Evolutionary conservation across 2,329 filamentous ascomycete genomes (phyloP), one percentile per base, ranked within the genome.

Genomic region (Colletotrichum incanum): DNA sequence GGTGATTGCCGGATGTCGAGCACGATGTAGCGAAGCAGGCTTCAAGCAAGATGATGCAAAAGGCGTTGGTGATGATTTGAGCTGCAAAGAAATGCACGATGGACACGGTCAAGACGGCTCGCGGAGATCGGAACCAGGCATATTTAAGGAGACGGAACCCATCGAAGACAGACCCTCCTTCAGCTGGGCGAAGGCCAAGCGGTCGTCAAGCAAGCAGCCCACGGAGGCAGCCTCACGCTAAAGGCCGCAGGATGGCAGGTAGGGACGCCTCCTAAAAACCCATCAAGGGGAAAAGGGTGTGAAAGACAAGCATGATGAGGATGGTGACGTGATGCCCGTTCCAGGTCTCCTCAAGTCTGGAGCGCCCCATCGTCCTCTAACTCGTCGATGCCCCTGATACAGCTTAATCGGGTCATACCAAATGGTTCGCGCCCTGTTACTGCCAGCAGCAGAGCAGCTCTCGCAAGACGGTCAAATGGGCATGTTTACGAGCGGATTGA

Each of bases 271-370:
- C 37, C 34, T 23, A 12, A 5, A 26, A 60, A 67, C 23, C 37
- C n/a, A 49, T 26, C 63, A 43, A 34, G 31, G n/a, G 41, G 20
- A 49, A 26, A 6, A 31, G 28, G 28, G 28, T 31, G 28, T 31
- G 28, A 31, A 31, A 31, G n/a, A 31, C 28, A 31, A 31, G 28
- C 28, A 31, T 31, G 4, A 31, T 31, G 28, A 6, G 28, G 28
- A 31, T 31, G 18, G 50, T 71, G 68, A 71, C 68, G 68, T 71
- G 68, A 49, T 63, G 56, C n/a, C 20, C 43, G 64, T 37, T 62
- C 68, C 26, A 71, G 64, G 26, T 58, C 39, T 20, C 43, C 2
- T 56, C 9, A 6, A 9, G n/a, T 7, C 55, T n/a, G 5, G 31
- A 28, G 16, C 37, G n/a, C 7, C 23, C n/a, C 12, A 9, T 16